Evolutionary conservation across 176 grass and related monocot genomes (phyloP).

Genomic region (Carex littledalei): DNA sequence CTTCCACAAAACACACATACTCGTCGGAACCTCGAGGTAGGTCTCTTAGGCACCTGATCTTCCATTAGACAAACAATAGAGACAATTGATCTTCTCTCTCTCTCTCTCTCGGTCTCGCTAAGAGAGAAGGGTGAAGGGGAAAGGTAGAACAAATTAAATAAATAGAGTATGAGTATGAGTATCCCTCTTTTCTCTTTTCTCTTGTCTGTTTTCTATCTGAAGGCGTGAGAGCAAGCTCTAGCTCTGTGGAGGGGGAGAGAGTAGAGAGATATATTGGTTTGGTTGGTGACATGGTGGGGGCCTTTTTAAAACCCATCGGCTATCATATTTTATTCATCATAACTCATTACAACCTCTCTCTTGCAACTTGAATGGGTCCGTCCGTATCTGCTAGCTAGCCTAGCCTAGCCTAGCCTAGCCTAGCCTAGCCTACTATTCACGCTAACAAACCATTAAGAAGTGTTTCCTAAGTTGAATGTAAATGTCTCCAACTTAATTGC

Average conservation of each 20-base stretch:
- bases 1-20: slow-evolving; percentile 30
- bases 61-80: background rate
- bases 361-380: too few relatives aligned
- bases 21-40: slow-evolving; percentile 20
- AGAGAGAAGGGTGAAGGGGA: background rate
- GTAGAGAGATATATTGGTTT: background rate
- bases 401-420: background rate
- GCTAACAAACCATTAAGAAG: background rate
- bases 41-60: slow-evolving; percentile 3
- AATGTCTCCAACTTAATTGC: too few relatives aligned
- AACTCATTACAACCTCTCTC: too few relatives aligned
- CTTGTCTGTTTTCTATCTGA: background rate
- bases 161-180: background rate
- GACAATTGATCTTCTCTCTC: background rate
- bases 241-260: background rate
- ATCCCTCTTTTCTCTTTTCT: background rate
- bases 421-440: background rate
- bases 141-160: background rate
- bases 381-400: too few relatives aligned
- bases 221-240: background rate
- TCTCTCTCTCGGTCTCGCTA: background rate
- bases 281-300: slow-evolving; percentile 17
- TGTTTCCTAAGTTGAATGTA: too few relatives aligned
- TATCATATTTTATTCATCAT: background rate
- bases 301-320: slow-evolving; percentile 22